Evolutionary conservation across 164 flowering plant species (phyloP).

Genomic region (Annona squamosa): DNA sequence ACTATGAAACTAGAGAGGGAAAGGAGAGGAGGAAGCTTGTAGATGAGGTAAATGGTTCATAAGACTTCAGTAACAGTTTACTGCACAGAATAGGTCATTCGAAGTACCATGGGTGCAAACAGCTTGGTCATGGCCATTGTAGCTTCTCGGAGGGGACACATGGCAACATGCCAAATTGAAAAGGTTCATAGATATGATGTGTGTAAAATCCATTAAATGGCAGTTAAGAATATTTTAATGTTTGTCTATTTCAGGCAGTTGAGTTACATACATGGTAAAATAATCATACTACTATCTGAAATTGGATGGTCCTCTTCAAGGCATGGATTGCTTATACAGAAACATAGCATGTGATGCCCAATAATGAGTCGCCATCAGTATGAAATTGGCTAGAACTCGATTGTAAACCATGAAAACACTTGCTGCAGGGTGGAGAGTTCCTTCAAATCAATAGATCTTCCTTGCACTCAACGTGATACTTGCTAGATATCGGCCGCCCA

Average conservation of each 20-base stretch:
- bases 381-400: not conserved
- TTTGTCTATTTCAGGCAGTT: too few species aligned
- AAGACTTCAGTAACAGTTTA: too few species aligned
- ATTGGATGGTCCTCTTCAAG: not conserved
- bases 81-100: too few species aligned
- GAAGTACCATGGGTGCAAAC: too few species aligned
- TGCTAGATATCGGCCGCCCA: too few species aligned
- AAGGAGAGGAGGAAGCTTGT: too few species aligned
- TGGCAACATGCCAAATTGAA: not conserved
- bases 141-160: not conserved
- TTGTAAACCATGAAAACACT: not conserved
- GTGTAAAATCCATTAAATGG: not conserved
- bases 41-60: too few species aligned
- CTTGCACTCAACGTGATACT: too few species aligned
- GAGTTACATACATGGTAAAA: not conserved
- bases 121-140: not conserved
- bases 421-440: too few species aligned
- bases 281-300: not conserved
- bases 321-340: not conserved
- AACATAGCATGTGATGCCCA: not conserved
- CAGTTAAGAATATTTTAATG: not conserved
- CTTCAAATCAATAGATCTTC: too few species aligned
- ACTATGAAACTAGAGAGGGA: too few species aligned
- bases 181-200: not conserved
- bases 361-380: not conserved